phyloP scores from a whole-genome alignment of 352 stramenopile genomes.

The Globisporangium carolinianum region DNA sequence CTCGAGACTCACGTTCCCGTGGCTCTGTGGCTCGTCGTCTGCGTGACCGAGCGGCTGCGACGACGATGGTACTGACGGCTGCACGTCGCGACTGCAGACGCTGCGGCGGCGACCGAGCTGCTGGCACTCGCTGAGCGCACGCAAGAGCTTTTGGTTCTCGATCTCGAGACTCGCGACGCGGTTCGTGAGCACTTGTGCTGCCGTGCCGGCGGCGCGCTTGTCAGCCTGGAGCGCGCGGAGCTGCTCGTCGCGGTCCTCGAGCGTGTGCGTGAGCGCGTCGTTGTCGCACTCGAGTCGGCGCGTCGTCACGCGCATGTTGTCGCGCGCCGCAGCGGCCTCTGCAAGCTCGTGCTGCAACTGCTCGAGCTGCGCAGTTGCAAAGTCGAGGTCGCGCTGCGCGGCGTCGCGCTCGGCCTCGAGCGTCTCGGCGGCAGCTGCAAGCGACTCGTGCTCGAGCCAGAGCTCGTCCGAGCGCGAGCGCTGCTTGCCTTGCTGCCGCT shows the following conservation, averaged over 20 bases:
- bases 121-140: slow-evolving; percentile 1
- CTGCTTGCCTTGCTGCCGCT: slow-evolving; percentile 21
- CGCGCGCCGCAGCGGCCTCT: slow-evolving; percentile 1
- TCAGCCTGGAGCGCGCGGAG: slow-evolving; percentile 4
- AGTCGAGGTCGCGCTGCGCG: slow-evolving; percentile 5
- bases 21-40: slow-evolving; percentile 1
- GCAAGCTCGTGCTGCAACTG: slow-evolving; percentile 12
- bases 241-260: slow-evolving; percentile 6
- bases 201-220: slow-evolving; percentile 5
- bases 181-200: slow-evolving; percentile 10
- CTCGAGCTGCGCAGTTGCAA: slow-evolving; percentile 5
- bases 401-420: slow-evolving; percentile 8
- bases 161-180: slow-evolving; percentile 7
- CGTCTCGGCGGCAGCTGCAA: slow-evolving; percentile 20
- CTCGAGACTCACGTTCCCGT: slow-evolving; percentile 3
- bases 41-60: not conserved
- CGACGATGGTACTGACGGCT: too few relatives aligned
- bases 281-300: slow-evolving; percentile 14
- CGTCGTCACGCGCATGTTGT: slow-evolving; percentile 12
- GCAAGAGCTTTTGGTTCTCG: slow-evolving; percentile 11
- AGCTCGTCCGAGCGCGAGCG: slow-evolving; percentile 15
- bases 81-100: not conserved
- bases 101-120: not conserved
- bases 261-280: slow-evolving; percentile 7
- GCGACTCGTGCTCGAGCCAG: slow-evolving; percentile 16